Evolutionary conservation across 225 moss, liverwort and hornwort genomes (phyloP).

Genomic region (Marchantia polymorpha): DNA sequence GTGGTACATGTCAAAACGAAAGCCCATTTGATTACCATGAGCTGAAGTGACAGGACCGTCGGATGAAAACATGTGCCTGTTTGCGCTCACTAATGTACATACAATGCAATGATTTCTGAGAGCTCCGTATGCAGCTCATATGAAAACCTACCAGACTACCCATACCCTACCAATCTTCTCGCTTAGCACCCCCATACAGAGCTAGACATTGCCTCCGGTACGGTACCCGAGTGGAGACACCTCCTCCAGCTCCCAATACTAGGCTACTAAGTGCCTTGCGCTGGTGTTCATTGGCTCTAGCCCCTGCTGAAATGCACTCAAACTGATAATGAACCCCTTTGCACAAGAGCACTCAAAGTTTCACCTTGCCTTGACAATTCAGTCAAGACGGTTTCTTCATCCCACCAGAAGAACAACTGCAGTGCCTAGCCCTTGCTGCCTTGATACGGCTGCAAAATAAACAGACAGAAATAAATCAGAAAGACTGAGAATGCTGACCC

Average conservation of each 20-base stretch:
- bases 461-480: constrained; percentile 28
- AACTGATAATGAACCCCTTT: constrained; percentile 30
- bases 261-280: constrained; percentile 62
- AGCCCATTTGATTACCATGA: constrained; percentile 40
- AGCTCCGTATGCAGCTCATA: constrained; percentile 57
- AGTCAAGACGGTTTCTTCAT: constrained; percentile 30
- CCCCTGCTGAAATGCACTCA: constrained; percentile 52
- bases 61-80: constrained; percentile 60
- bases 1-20: constrained; percentile 23
- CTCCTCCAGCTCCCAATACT: constrained; percentile 74
- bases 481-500: background rate
- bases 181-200: constrained; percentile 63
- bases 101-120: constrained; percentile 65
- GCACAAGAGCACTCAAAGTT: constrained; percentile 28
- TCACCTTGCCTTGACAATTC: constrained; percentile 29
- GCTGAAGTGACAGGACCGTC: constrained; percentile 61
- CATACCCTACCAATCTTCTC: constrained; percentile 75
- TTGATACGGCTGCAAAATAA: constrained; percentile 62
- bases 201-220: constrained; percentile 49
- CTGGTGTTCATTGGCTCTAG: constrained; percentile 59
- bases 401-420: constrained; percentile 22
- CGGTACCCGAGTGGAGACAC: constrained; percentile 42
- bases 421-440: constrained; percentile 46
- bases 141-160: constrained; percentile 58
- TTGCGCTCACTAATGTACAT: constrained; percentile 94